Conservation (phyloP, 2,329 filamentous ascomycete species). For the Trichoderma sp. region DNA sequence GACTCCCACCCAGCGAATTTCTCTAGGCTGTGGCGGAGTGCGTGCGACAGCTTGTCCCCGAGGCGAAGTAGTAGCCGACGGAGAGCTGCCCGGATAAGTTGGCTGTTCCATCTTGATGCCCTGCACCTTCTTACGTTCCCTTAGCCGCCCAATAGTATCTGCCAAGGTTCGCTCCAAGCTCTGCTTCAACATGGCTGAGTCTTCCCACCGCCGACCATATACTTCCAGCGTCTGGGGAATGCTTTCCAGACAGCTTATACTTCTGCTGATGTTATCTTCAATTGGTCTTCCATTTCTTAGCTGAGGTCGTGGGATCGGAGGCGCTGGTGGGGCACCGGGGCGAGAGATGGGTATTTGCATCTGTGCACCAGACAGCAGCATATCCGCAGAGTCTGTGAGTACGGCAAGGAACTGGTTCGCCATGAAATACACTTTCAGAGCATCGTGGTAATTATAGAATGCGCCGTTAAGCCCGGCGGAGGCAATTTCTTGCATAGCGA, state of each 20-base stretch:
- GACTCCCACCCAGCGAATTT: conserved; percentile 33
- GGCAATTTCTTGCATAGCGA: conserved; percentile 71
- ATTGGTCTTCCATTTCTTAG: conserved; percentile 42
- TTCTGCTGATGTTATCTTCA: conserved; percentile 59
- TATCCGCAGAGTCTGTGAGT: conserved; percentile 60
- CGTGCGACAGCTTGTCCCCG: conserved; percentile 18
- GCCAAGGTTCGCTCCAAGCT: conserved; percentile 57
- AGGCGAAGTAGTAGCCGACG: conserved; percentile 12
- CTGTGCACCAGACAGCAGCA: conserved; percentile 56
- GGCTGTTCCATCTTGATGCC: conserved; percentile 41
- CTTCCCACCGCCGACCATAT: conserved; percentile 64
- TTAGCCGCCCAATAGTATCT: conserved; percentile 50
- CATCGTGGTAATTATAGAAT: conserved; percentile 85
- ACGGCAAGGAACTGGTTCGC: conserved; percentile 66
- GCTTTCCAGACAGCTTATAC: conserved; percentile 58
- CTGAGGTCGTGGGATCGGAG: conserved; percentile 56
- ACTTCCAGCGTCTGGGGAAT: conserved; percentile 57
- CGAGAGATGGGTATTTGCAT: conserved; percentile 51
- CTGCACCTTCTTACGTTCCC: conserved; percentile 44
- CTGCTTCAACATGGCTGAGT: conserved; percentile 56
- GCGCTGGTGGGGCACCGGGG: conserved; percentile 54
- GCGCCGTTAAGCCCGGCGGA: conserved; percentile 61
- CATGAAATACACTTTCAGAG: conserved; percentile 79
- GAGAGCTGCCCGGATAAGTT: conserved; percentile 27
- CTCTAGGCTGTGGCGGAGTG: conserved; percentile 29